Conservation (phyloP, 805 yeast species). For the Starmerella potacharoeniae region DNA sequence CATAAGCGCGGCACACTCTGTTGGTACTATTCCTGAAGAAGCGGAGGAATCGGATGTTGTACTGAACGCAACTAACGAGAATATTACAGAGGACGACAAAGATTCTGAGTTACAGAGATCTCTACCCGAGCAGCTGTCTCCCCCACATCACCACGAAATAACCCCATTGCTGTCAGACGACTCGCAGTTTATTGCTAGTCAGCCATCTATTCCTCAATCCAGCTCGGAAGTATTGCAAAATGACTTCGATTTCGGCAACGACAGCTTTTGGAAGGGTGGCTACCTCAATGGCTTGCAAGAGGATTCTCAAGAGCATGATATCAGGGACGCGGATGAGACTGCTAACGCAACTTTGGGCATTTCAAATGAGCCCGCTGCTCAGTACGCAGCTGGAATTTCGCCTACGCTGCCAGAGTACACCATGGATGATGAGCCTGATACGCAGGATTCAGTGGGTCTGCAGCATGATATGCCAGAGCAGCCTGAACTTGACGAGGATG, state of each 20-base stretch:
- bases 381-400: conserved; percentile 12
- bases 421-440: neutral
- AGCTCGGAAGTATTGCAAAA: conserved; percentile 1
- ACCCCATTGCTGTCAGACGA: neutral
- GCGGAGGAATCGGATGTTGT: conserved; percentile 11
- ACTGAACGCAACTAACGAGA: neutral
- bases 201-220: neutral
- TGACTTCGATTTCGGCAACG: conserved; percentile 9
- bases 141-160: neutral
- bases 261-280: conserved; percentile 9
- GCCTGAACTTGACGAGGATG: neutral
- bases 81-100: neutral
- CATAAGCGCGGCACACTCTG: conserved; percentile 5
- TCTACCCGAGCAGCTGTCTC: neutral
- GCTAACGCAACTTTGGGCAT: conserved; percentile 9
- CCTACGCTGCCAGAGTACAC: neutral
- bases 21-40: conserved; percentile 13
- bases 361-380: conserved; percentile 13
- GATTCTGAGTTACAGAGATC: neutral
- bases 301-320: neutral
- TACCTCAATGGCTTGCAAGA: neutral
- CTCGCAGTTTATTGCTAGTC: neutral
- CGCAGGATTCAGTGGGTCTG: neutral
- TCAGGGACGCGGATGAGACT: neutral
- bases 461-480: neutral